Percentiles rank a stretch among this genome's conserved stretches.
phyloP scores from a whole-genome alignment of 108 stramenopile genomes.

The Epithemia pelagica region DNA sequence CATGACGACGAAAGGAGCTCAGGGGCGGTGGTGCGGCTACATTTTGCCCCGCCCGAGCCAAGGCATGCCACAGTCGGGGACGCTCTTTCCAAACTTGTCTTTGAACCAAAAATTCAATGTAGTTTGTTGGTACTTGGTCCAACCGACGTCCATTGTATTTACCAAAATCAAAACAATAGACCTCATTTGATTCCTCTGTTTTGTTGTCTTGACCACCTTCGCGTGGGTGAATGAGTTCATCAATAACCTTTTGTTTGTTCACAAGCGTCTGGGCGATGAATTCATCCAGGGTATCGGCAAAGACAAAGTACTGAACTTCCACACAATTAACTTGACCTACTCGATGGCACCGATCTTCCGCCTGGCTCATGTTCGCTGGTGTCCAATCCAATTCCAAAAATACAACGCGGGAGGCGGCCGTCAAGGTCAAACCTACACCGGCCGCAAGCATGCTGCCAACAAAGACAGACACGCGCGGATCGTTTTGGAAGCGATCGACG shows the following conservation, averaged over 20 bases:
- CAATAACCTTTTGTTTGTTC: constrained; percentile 10
- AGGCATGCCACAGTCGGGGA: neutral
- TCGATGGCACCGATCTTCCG: constrained; percentile 36
- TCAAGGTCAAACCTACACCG: constrained; percentile 25
- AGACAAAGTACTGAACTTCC: constrained; percentile 19
- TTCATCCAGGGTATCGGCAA: constrained; percentile 25
- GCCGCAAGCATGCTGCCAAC: constrained; percentile 20
- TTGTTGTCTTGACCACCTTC: neutral
- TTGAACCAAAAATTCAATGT: constrained; percentile 4
- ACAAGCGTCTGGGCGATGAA: constrained; percentile 15
- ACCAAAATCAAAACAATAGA: constrained; percentile 23
- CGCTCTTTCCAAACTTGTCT: neutral
- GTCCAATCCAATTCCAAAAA: constrained; percentile 38
- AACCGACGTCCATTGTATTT: constrained; percentile 14
- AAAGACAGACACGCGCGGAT: constrained; percentile 10
- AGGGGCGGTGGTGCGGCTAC: too few relatives aligned
- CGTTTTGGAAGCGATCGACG: constrained; percentile 20
- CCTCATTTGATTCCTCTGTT: neutral
- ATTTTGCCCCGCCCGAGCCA: too few relatives aligned
- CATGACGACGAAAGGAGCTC: too few relatives aligned
- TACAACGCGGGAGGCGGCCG: constrained; percentile 26
- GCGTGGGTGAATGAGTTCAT: neutral
- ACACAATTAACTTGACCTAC: constrained; percentile 24
- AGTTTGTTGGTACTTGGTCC: constrained; percentile 18
- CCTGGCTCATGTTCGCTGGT: constrained; percentile 21